A percentile compares a stretch with the other conserved stretches of the same genome.
Evolutionary conservation across 106 monocot genomes (phyloP).

Genomic region (Dendrobium catenatum): DNA sequence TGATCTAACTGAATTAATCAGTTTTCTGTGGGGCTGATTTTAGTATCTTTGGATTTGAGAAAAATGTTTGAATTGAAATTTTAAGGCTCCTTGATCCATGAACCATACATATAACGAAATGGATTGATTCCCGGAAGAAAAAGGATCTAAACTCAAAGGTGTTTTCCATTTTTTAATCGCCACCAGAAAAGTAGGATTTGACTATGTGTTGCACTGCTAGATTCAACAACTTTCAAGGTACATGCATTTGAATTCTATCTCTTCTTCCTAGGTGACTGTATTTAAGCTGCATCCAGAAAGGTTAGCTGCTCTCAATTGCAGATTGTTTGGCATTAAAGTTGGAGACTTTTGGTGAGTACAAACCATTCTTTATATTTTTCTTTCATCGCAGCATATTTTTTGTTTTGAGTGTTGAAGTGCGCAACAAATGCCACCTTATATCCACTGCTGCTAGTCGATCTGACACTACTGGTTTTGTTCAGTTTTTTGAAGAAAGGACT

Average conservation of each 20-base stretch:
- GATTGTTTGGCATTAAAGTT: constrained; percentile 84
- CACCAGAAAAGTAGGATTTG: background rate
- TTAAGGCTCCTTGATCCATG: background rate
- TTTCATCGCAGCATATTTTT: constrained; percentile 3
- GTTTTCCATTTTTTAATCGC: background rate
- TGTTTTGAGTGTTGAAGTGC: background rate
- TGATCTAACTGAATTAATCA: background rate
- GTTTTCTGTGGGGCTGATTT: background rate
- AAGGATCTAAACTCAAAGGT: background rate
- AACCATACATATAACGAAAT: background rate
- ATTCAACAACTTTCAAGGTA: background rate
- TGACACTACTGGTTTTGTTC: constrained; percentile 5
- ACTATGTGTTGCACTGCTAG: background rate
- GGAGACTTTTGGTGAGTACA: constrained; percentile 77
- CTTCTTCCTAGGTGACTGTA: constrained; percentile 65
- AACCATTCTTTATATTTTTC: background rate
- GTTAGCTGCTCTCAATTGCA: constrained; percentile 71
- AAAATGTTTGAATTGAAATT: background rate
- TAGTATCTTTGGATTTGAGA: background rate
- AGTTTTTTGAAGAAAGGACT: constrained; percentile 89
- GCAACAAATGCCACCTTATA: background rate
- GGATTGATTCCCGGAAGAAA: background rate
- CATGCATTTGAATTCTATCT: constrained; percentile 1
- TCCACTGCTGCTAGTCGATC: background rate
- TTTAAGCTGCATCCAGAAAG: constrained; percentile 82